These are phyloP conservation scores for Aspergillus eucalypticola DNA, from an alignment of 2,329 filamentous ascomycete species.

Conservation along the genomic window DNA sequence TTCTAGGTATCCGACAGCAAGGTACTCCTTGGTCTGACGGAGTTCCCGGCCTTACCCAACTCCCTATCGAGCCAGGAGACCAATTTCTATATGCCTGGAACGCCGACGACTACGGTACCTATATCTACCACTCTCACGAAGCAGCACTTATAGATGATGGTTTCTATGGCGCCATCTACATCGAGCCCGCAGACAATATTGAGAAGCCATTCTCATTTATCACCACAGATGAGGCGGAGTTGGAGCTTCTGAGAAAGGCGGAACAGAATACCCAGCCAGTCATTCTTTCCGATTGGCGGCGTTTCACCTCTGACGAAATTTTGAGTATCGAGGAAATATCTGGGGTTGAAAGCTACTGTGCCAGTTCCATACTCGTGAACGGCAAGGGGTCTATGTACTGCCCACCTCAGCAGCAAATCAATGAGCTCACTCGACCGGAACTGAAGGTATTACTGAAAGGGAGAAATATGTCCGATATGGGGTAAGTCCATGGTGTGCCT, in stretches of 20 bases:
- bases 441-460: conserved; percentile 19
- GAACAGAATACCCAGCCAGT: conserved; percentile 51
- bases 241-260: conserved; percentile 51
- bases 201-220: conserved; percentile 55
- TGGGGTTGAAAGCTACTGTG: conserved; percentile 41
- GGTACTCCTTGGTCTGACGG: conserved; percentile 62
- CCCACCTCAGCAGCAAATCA: conserved; percentile 47
- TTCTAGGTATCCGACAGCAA: conserved; percentile 37
- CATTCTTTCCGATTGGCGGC: conserved; percentile 59
- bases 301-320: conserved; percentile 52
- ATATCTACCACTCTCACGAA: conserved; percentile 59
- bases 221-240: conserved; percentile 38
- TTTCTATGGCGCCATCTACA: conserved; percentile 52
- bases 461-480: conserved; percentile 34
- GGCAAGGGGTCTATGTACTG: conserved; percentile 60
- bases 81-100: conserved; percentile 55
- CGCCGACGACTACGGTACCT: conserved; percentile 58
- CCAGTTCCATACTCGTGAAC: conserved; percentile 62
- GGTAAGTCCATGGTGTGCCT: conserved; percentile 21
- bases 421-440: conserved; percentile 21
- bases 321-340: conserved; percentile 36
- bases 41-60: conserved; percentile 58
- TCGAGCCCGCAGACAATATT: conserved; percentile 26
- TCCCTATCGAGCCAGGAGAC: conserved; percentile 51
- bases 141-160: conserved; percentile 60